phyloP scores from a whole-genome alignment of 805 yeast genomes.

The Cyberlindnera suaveolens region DNA sequence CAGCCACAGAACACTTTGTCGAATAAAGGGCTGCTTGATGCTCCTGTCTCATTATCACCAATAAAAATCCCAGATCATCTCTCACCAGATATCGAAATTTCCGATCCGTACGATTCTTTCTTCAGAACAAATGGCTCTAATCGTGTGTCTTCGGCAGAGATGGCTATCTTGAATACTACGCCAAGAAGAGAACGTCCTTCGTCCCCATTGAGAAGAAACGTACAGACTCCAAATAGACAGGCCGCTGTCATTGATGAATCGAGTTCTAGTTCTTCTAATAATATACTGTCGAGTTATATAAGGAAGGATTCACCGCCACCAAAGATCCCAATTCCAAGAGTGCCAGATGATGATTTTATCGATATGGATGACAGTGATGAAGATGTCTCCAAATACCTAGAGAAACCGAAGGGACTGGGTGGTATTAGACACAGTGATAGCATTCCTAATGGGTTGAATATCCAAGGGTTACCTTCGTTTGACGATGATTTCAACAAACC shows the following conservation, averaged over 20 bases:
- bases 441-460: constrained; percentile 19
- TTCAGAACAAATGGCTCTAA: background rate
- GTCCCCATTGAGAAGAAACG: constrained; percentile 20
- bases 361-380: constrained; percentile 13
- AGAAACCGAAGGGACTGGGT: constrained; percentile 15
- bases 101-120: background rate
- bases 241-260: constrained; percentile 20
- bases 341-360: constrained; percentile 11
- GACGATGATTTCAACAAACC: constrained; percentile 10
- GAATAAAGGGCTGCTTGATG: constrained; percentile 9
- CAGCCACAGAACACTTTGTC: background rate
- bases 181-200: background rate
- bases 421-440: constrained; percentile 16
- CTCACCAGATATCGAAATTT: constrained; percentile 1
- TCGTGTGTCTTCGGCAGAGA: background rate
- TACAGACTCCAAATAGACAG: constrained; percentile 20
- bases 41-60: constrained; percentile 17
- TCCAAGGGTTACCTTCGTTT: constrained; percentile 15
- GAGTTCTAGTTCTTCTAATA: constrained; percentile 20
- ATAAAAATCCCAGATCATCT: constrained; percentile 10
- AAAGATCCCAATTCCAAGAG: constrained; percentile 10
- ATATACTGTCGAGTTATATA: constrained; percentile 19
- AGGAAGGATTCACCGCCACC: constrained; percentile 21
- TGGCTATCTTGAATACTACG: background rate
- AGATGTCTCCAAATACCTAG: constrained; percentile 12